These are phyloP conservation scores for Hortiboletus campestris DNA, from an alignment of 768 basidiomycete species.

Conservation along the genomic window DNA sequence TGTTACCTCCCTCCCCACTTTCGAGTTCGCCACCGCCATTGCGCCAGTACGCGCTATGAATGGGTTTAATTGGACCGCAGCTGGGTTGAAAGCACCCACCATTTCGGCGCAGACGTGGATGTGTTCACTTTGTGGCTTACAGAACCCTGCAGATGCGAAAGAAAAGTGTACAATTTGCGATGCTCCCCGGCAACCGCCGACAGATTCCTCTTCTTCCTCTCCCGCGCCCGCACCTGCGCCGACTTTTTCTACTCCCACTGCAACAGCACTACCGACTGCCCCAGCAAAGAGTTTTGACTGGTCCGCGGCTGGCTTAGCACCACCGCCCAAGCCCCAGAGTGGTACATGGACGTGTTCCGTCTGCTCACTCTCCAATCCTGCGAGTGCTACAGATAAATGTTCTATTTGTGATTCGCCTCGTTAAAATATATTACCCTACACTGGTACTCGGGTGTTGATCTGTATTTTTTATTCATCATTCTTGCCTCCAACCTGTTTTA, in stretches of 20 bases:
- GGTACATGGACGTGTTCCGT: slow-evolving; percentile 40
- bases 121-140: slow-evolving; percentile 51
- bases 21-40: slow-evolving; percentile 30
- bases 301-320: slow-evolving; percentile 37
- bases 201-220: slow-evolving; percentile 14
- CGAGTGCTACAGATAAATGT: slow-evolving; percentile 46
- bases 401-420: slow-evolving; percentile 47
- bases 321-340: slow-evolving; percentile 20
- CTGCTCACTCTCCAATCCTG: slow-evolving; percentile 46
- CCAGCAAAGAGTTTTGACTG: slow-evolving; percentile 35
- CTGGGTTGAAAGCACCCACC: slow-evolving; percentile 51
- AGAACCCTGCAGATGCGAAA: slow-evolving; percentile 36
- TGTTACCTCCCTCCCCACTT: slow-evolving; percentile 45
- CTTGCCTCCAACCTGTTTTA: not conserved
- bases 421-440: slow-evolving; percentile 19
- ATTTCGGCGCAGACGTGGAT: slow-evolving; percentile 43
- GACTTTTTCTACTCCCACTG: not conserved
- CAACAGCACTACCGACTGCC: slow-evolving; percentile 1
- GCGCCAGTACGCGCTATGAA: slow-evolving; percentile 26
- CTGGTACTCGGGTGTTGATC: not conserved
- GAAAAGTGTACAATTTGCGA: slow-evolving; percentile 50
- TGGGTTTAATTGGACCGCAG: slow-evolving; percentile 61
- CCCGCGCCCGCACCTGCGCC: not conserved
- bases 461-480: slow-evolving; percentile 16
- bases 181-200: slow-evolving; percentile 29